Conservation (phyloP, 257 asterid species). For the Plantago elongata region DNA sequence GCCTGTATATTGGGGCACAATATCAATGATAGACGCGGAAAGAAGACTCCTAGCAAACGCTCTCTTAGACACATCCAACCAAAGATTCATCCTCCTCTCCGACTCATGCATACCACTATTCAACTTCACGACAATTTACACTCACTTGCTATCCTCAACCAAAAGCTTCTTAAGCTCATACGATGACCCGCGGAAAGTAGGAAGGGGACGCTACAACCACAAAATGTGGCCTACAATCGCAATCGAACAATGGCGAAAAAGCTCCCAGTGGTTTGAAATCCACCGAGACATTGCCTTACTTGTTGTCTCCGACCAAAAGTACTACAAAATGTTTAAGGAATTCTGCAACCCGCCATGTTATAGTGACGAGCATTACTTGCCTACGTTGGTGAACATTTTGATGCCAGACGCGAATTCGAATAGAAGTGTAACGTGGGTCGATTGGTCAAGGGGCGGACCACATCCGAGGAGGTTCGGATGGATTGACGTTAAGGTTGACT, state of each 20-base stretch:
- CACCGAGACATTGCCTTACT: slow-evolving; percentile 46
- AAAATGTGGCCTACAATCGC: slow-evolving; percentile 54
- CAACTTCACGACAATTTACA: slow-evolving; percentile 58
- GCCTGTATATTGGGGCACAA: slow-evolving; percentile 60
- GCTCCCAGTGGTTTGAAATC: slow-evolving; percentile 74
- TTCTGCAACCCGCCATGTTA: slow-evolving; percentile 50
- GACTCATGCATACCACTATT: slow-evolving; percentile 71
- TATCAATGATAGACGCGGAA: slow-evolving; percentile 71
- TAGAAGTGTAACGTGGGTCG: slow-evolving; percentile 48
- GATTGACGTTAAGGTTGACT: slow-evolving; percentile 41
- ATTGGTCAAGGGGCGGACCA: slow-evolving; percentile 66
- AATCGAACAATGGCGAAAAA: slow-evolving; percentile 62
- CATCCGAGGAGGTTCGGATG: slow-evolving; percentile 58
- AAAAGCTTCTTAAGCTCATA: slow-evolving; percentile 38
- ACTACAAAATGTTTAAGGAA: slow-evolving; percentile 30
- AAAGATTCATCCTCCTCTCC: slow-evolving; percentile 52
- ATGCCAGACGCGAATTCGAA: slow-evolving; percentile 36
- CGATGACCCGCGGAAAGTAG: slow-evolving; percentile 48
- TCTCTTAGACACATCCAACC: slow-evolving; percentile 52
- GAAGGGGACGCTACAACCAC: slow-evolving; percentile 61
- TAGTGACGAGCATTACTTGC: slow-evolving; percentile 52
- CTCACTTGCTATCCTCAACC: slow-evolving; percentile 32
- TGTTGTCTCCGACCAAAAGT: slow-evolving; percentile 36
- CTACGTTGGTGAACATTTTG: slow-evolving; percentile 52
- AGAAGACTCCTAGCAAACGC: slow-evolving; percentile 65